These are phyloP conservation scores for Inga laurina DNA, from an alignment of 306 rosid species.

Conservation along the genomic window DNA sequence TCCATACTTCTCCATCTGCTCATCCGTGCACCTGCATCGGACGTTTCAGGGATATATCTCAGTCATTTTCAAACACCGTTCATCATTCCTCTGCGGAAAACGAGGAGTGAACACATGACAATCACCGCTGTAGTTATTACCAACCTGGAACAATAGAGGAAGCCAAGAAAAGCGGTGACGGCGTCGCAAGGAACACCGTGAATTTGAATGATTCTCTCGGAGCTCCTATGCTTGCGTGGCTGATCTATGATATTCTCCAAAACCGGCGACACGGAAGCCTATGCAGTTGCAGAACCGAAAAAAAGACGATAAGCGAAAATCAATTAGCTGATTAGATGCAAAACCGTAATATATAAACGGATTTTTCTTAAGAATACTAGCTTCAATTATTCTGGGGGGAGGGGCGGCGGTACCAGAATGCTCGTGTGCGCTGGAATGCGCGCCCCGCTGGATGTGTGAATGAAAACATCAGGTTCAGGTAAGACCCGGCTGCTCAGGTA, in stretches of 20 bases:
- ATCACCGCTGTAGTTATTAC: neutral
- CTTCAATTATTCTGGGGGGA: neutral
- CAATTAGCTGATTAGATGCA: neutral
- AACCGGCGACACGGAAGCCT: slow-evolving; percentile 82
- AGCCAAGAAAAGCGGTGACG: slow-evolving; percentile 63
- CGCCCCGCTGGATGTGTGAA: slow-evolving; percentile 66
- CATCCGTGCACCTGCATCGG: slow-evolving; percentile 59
- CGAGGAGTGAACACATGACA: neutral
- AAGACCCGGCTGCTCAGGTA: slow-evolving; percentile 29
- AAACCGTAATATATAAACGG: neutral
- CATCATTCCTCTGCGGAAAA: neutral
- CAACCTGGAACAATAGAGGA: slow-evolving; percentile 75
- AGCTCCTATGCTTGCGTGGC: slow-evolving; percentile 67
- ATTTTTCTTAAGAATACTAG: neutral
- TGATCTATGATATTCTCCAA: slow-evolving; percentile 67
- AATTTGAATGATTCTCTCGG: slow-evolving; percentile 61
- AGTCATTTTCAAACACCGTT: slow-evolving; percentile 33
- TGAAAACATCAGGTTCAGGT: slow-evolving; percentile 73
- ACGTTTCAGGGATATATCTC: slow-evolving; percentile 2
- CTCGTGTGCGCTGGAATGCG: slow-evolving; percentile 75
- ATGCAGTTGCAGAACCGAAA: neutral
- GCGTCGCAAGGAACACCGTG: slow-evolving; percentile 86
- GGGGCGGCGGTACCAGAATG: slow-evolving; percentile 52
- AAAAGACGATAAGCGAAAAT: neutral
- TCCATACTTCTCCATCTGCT: slow-evolving; percentile 69